phyloP scores from a whole-genome alignment of 2,329 filamentous ascomycete genomes.

The Stagonosporopsis cucurbitacearum region DNA sequence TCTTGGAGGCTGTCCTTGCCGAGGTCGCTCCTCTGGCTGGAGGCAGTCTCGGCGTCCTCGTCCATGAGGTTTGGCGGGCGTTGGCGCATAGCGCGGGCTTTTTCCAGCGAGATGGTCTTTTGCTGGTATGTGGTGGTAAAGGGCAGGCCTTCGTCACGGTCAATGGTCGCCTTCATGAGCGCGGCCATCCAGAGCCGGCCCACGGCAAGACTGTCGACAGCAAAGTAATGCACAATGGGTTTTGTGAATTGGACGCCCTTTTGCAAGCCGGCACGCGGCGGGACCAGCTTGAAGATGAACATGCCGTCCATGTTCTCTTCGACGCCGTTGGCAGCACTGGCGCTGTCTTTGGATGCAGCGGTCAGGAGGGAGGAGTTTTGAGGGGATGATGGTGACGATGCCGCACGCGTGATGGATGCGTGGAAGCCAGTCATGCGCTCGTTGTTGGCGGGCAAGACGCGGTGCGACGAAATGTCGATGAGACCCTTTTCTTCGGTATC shows the following conservation, averaged over 20 bases:
- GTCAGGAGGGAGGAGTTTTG: constrained; percentile 51
- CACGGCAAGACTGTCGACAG: constrained; percentile 86
- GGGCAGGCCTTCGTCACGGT: constrained; percentile 78
- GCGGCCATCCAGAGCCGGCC: constrained; percentile 98
- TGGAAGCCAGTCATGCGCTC: constrained; percentile 90
- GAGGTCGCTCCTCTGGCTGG: constrained; percentile 36
- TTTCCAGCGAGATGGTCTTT: constrained; percentile 90
- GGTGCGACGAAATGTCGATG: constrained; percentile 97
- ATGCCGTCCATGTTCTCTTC: constrained; percentile 65
- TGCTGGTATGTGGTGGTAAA: constrained; percentile 95
- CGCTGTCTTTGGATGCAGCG: constrained; percentile 47
- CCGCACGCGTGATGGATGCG: constrained; percentile 89
- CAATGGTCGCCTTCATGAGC: constrained; percentile 98
- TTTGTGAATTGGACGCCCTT: constrained; percentile 97
- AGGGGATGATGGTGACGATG: constrained; percentile 67
- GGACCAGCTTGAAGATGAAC: constrained; percentile 98
- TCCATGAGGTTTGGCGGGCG: constrained; percentile 88
- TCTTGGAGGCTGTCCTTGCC: constrained; percentile 47
- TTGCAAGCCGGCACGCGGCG: constrained; percentile 83
- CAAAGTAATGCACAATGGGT: constrained; percentile 96
- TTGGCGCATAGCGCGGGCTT: constrained; percentile 86
- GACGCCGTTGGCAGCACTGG: constrained; percentile 38
- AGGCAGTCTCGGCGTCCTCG: constrained; percentile 46
- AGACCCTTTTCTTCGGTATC: constrained; percentile 93
- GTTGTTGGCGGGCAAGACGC: constrained; percentile 91